Conservation (phyloP, 2,329 filamentous ascomycete species). For the Phaeosphaeriaceae sp. region DNA sequence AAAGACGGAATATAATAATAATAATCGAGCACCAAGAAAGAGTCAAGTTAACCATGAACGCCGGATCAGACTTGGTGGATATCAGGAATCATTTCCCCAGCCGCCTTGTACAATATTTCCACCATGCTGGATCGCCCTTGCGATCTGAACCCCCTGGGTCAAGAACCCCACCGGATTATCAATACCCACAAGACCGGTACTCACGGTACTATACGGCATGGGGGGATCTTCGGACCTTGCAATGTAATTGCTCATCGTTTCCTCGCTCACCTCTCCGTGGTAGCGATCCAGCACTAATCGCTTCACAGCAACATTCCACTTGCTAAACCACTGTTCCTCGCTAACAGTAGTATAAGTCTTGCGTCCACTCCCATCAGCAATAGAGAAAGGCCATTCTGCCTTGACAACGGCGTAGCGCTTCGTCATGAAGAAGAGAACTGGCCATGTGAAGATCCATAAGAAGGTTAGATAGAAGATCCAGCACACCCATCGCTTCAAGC, state of each 20-base stretch:
- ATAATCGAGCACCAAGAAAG: neutral
- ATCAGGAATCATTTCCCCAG: constrained; percentile 42
- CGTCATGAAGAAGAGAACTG: constrained; percentile 70
- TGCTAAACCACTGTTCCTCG: constrained; percentile 65
- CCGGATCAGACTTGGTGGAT: neutral
- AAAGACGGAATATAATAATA: neutral
- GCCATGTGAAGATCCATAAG: constrained; percentile 74
- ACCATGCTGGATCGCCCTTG: constrained; percentile 33
- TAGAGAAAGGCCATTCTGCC: constrained; percentile 66
- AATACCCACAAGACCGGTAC: constrained; percentile 37
- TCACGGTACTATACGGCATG: constrained; percentile 38
- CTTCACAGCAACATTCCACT: constrained; percentile 67
- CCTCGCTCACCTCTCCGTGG: constrained; percentile 62
- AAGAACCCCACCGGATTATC: constrained; percentile 42
- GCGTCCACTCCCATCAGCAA: constrained; percentile 35
- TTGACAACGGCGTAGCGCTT: constrained; percentile 69
- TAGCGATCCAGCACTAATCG: constrained; percentile 65
- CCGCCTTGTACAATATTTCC: constrained; percentile 34
- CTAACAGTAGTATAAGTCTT: constrained; percentile 59
- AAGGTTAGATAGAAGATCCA: constrained; percentile 71
- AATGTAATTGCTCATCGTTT: constrained; percentile 37
- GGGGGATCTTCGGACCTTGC: constrained; percentile 53
- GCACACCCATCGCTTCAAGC: constrained; percentile 67
- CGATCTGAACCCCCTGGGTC: constrained; percentile 42
- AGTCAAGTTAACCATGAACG: neutral